These are phyloP conservation scores for Linum trigynum DNA, from an alignment of 345 rosid species.

Conservation along the genomic window DNA sequence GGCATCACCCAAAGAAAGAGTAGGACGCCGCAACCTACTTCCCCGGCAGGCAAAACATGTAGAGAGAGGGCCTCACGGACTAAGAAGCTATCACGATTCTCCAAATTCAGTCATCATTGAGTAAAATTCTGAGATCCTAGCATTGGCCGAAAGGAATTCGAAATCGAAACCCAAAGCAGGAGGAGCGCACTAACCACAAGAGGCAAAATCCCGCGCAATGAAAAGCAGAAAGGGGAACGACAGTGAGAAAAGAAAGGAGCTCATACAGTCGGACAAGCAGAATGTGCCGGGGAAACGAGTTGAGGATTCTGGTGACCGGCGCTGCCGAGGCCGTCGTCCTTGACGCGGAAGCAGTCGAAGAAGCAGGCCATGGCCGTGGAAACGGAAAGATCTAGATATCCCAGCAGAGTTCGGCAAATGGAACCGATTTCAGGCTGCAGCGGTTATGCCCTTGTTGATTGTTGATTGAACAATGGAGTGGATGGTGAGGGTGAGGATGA, in stretches of 20 bases:
- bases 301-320: slow-evolving; percentile 17
- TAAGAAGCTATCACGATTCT: background rate
- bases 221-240: background rate
- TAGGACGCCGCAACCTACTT: background rate
- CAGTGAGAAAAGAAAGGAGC: background rate
- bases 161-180: too few relatives aligned
- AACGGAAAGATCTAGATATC: slow-evolving; percentile 26
- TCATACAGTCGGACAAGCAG: slow-evolving; percentile 28
- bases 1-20: background rate
- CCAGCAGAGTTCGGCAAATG: slow-evolving; percentile 25
- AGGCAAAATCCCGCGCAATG: background rate
- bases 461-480: too few relatives aligned
- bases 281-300: slow-evolving; percentile 20
- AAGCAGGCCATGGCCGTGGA: slow-evolving; percentile 69
- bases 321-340: slow-evolving; percentile 23
- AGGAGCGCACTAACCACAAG: background rate
- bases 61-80: background rate
- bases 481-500: too few relatives aligned
- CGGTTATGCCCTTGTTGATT: too few relatives aligned
- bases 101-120: background rate
- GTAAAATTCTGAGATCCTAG: too few relatives aligned
- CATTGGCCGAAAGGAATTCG: background rate
- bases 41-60: slow-evolving; percentile 1
- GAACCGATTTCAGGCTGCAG: slow-evolving; percentile 28
- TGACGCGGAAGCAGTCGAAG: slow-evolving; percentile 58